These are phyloP conservation scores for Solanum raphanifolium DNA, from an alignment of 257 asterid species.

Conservation along the genomic window DNA sequence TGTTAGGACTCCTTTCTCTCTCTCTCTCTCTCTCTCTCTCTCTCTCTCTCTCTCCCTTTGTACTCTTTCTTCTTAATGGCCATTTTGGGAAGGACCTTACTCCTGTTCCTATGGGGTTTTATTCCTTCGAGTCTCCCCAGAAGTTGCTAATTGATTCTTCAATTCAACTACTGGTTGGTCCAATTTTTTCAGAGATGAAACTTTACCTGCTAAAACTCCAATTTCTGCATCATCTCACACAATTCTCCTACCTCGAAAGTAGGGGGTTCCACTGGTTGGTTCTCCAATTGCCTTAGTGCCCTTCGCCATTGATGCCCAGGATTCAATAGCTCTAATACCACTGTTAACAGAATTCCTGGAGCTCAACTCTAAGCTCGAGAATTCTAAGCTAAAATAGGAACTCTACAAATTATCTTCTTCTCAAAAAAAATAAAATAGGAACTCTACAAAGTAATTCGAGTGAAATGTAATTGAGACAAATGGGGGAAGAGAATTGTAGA, in stretches of 20 bases:
- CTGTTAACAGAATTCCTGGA: not conserved
- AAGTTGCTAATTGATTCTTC: not conserved
- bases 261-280: not conserved
- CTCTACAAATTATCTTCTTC: not conserved
- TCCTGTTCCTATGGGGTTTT: not conserved
- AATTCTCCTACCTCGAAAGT: not conserved
- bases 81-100: not conserved
- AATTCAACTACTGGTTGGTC: not conserved
- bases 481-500: not conserved
- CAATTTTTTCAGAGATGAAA: not conserved
- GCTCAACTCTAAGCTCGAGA: not conserved
- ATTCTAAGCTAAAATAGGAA: not conserved
- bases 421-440: not conserved
- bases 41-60: not conserved
- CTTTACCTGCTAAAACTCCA: not conserved
- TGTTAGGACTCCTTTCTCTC: not conserved
- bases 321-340: not conserved
- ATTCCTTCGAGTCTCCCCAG: not conserved
- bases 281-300: not conserved
- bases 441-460: not conserved
- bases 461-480: not conserved
- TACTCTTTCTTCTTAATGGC: not conserved
- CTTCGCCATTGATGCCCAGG: not conserved
- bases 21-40: not conserved
- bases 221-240: not conserved